phyloP scores from a whole-genome alignment of 805 yeast species.

The Wickerhamomyces bovis region DNA sequence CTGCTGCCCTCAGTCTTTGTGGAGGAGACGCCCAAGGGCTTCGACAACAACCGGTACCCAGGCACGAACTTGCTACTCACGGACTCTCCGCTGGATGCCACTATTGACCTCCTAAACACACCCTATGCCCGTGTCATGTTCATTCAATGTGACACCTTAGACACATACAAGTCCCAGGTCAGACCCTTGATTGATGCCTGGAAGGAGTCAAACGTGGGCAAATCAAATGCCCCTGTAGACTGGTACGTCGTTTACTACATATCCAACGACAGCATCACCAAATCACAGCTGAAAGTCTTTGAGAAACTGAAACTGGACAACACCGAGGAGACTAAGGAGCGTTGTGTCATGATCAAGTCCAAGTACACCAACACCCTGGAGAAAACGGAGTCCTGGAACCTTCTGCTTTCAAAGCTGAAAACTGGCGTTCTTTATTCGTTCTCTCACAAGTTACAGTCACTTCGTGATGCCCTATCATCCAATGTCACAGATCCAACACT shows the following conservation, averaged over 20 bases:
- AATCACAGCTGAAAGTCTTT: slow-evolving; percentile 40
- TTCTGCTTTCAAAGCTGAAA: slow-evolving; percentile 39
- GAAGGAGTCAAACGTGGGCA: slow-evolving; percentile 42
- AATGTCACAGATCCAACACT: not conserved
- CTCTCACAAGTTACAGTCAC: slow-evolving; percentile 32
- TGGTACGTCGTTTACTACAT: slow-evolving; percentile 57
- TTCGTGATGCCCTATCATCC: slow-evolving; percentile 1
- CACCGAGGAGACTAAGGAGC: slow-evolving; percentile 24
- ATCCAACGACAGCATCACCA: slow-evolving; percentile 31
- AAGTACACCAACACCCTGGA: slow-evolving; percentile 25
- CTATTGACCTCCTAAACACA: slow-evolving; percentile 15
- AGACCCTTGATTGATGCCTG: slow-evolving; percentile 82
- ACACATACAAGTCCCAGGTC: slow-evolving; percentile 70
- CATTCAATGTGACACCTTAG: slow-evolving; percentile 58
- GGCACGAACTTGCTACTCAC: not conserved
- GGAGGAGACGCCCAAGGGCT: slow-evolving; percentile 48
- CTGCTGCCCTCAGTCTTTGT: slow-evolving; percentile 44
- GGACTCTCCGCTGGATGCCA: not conserved
- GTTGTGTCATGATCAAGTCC: slow-evolving; percentile 32
- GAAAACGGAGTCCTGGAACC: slow-evolving; percentile 46
- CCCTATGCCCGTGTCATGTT: slow-evolving; percentile 66
- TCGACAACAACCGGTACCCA: slow-evolving; percentile 12
- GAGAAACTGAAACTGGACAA: slow-evolving; percentile 55
- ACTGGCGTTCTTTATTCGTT: slow-evolving; percentile 48
- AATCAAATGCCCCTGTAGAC: slow-evolving; percentile 42